These are phyloP conservation scores for Cladophialophora psammophila DNA, from an alignment of 2,329 filamentous ascomycete genomes.

Conservation along the genomic window DNA sequence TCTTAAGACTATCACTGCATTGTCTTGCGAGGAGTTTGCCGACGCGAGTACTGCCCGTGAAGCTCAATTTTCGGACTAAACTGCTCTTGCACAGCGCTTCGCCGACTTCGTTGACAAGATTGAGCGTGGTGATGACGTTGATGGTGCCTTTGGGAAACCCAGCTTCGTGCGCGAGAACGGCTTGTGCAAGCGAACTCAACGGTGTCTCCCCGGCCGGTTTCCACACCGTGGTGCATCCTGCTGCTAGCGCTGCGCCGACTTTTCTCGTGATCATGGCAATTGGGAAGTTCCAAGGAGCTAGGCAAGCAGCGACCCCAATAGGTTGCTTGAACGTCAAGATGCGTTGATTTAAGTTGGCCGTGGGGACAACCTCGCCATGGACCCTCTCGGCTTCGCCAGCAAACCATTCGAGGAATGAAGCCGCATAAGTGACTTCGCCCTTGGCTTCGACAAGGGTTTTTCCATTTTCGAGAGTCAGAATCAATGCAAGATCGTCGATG, in stretches of 20 bases:
- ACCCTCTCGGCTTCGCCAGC: conserved; percentile 58
- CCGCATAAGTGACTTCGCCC: conserved; percentile 58
- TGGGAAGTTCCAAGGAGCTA: conserved; percentile 91
- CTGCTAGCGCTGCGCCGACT: conserved; percentile 47
- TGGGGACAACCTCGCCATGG: conserved; percentile 63
- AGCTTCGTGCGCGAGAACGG: conserved; percentile 45
- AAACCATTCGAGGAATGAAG: conserved; percentile 62
- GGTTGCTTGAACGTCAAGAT: conserved; percentile 83
- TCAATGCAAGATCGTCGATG: conserved; percentile 62
- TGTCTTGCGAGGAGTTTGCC: conserved; percentile 47
- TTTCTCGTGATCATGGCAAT: conserved; percentile 70
- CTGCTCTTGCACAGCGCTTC: conserved; percentile 43
- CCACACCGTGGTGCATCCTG: conserved; percentile 50
- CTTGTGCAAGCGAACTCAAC: conserved; percentile 45
- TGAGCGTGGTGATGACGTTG: conserved; percentile 58
- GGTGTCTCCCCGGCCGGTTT: conserved; percentile 50
- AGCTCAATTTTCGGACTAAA: conserved; percentile 44
- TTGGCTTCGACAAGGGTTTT: conserved; percentile 62
- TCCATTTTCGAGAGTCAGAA: conserved; percentile 68
- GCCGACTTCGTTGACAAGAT: conserved; percentile 82
- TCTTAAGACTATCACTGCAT: conserved; percentile 50
- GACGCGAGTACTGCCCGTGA: conserved; percentile 47
- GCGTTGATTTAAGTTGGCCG: conserved; percentile 73
- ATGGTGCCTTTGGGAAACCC: conserved; percentile 47
- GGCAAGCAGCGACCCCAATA: conserved; percentile 80